Percentiles rank a stretch among this genome's conserved stretches.
These are phyloP conservation scores for Pulicaria dysenterica DNA, from an alignment of 129 eudicot genomes.

Conservation along the genomic window DNA sequence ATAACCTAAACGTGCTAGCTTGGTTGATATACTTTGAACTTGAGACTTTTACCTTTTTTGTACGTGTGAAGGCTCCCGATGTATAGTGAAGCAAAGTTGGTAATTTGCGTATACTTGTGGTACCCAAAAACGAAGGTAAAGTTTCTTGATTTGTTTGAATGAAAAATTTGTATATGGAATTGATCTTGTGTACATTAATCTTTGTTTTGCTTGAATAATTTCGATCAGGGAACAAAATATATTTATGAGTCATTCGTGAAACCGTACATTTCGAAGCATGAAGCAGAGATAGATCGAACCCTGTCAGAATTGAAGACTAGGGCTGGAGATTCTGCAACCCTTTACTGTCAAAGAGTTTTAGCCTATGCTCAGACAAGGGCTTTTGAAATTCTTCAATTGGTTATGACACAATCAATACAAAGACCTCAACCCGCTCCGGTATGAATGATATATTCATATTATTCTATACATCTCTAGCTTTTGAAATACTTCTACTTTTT, in stretches of 20 bases:
- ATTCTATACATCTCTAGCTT: no score
- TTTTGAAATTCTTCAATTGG: conserved; percentile 71
- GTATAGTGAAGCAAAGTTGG: conserved; percentile 94
- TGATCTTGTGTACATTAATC: background rate
- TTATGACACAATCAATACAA: conserved; percentile 82
- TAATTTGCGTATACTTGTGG: conserved; percentile 79
- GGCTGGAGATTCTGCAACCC: conserved; percentile 75
- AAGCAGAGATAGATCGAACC: conserved; percentile 79
- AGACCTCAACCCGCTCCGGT: conserved; percentile 65
- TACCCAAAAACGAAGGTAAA: conserved; percentile 85
- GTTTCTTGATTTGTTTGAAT: background rate
- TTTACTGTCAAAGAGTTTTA: conserved; percentile 57
- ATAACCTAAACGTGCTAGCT: background rate
- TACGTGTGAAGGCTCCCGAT: conserved; percentile 70
- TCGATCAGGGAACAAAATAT: conserved; percentile 79
- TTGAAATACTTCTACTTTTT: no score
- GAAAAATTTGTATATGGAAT: background rate
- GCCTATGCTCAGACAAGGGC: conserved; percentile 74
- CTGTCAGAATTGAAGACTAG: conserved; percentile 74
- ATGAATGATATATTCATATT: background rate
- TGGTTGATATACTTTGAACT: background rate
- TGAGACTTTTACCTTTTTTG: conserved; percentile 22
- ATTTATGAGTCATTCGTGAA: conserved; percentile 72
- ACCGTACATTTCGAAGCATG: conserved; percentile 83
- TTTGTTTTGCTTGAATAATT: background rate